A percentile compares a stretch with the other conserved stretches of the same genome.
These are phyloP conservation scores for Fraxinus anomala DNA, from an alignment of 257 asterid species.

Conservation along the genomic window DNA sequence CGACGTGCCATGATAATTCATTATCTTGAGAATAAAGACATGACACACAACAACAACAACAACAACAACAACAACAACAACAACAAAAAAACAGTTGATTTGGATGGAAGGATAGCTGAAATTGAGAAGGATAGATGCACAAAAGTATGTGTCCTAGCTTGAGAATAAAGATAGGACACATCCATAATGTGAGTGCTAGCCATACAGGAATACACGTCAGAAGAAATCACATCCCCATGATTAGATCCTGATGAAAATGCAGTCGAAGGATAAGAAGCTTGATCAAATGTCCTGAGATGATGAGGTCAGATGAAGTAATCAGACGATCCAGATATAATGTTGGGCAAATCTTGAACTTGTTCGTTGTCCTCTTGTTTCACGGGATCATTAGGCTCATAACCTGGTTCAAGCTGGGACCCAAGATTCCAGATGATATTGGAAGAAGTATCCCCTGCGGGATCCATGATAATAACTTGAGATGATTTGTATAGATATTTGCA, in stretches of 20 bases:
- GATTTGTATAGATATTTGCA: slow-evolving; percentile 22
- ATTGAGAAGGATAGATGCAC: no score
- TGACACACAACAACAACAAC: no score
- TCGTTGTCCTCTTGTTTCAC: slow-evolving; percentile 17
- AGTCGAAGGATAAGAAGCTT: slow-evolving; percentile 5
- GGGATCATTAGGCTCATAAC: neutral
- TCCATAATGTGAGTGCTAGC: slow-evolving; percentile 11
- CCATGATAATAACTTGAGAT: slow-evolving; percentile 27
- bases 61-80: no score
- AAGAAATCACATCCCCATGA: slow-evolving; percentile 32
- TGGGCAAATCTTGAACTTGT: neutral
- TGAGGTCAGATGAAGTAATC: slow-evolving; percentile 4
- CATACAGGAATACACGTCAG: slow-evolving; percentile 28
- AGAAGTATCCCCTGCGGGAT: slow-evolving; percentile 15
- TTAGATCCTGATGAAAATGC: slow-evolving; percentile 23
- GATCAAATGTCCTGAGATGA: neutral
- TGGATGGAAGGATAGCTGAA: no score
- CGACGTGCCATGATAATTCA: no score
- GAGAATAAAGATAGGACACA: neutral
- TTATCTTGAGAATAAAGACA: no score
- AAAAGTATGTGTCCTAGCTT: no score
- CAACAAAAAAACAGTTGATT: no score
- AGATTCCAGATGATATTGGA: slow-evolving; percentile 25
- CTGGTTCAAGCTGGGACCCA: slow-evolving; percentile 20
- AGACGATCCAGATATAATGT: slow-evolving; percentile 10